Evolutionary conservation across 345 rosid genomes (phyloP).

Genomic region (Clarkia xantiana): DNA sequence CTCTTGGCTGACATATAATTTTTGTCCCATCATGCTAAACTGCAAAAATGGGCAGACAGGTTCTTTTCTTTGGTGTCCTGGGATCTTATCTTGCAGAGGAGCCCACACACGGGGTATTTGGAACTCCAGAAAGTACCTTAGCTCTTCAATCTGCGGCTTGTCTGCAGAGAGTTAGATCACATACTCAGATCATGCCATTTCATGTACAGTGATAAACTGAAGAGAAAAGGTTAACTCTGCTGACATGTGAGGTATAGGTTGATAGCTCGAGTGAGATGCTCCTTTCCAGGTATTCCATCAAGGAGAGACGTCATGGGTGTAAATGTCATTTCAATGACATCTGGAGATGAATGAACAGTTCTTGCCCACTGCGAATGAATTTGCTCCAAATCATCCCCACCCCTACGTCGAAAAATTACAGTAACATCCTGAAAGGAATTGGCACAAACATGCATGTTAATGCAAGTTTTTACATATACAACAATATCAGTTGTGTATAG

Average conservation of each 20-base stretch:
- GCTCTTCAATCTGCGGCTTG: slow-evolving; percentile 64
- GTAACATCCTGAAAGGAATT: slow-evolving; percentile 42
- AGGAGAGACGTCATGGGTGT: slow-evolving; percentile 45
- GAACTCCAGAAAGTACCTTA: slow-evolving; percentile 61
- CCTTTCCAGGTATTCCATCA: slow-evolving; percentile 46
- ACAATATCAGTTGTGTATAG: neutral
- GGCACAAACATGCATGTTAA: neutral
- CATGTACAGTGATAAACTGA: slow-evolving; percentile 2
- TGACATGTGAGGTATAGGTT: slow-evolving; percentile 60
- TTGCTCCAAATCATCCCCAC: slow-evolving; percentile 71
- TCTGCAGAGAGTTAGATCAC: slow-evolving; percentile 22
- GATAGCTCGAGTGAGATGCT: slow-evolving; percentile 48
- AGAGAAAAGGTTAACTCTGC: slow-evolving; percentile 8
- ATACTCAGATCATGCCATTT: neutral
- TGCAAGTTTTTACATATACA: neutral
- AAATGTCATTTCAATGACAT: slow-evolving; percentile 62
- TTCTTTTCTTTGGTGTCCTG: slow-evolving; percentile 59
- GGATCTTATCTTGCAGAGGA: slow-evolving; percentile 40
- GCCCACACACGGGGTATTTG: slow-evolving; percentile 65
- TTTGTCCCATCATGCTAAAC: slow-evolving; percentile 72
- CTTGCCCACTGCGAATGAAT: slow-evolving; percentile 42
- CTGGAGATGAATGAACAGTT: slow-evolving; percentile 52
- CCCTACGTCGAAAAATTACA: slow-evolving; percentile 59
- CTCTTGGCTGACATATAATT: slow-evolving; percentile 55
- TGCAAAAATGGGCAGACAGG: slow-evolving; percentile 70